Evolutionary conservation across 2,329 filamentous ascomycete species (phyloP).

Genomic region (Venturia aucupariae): DNA sequence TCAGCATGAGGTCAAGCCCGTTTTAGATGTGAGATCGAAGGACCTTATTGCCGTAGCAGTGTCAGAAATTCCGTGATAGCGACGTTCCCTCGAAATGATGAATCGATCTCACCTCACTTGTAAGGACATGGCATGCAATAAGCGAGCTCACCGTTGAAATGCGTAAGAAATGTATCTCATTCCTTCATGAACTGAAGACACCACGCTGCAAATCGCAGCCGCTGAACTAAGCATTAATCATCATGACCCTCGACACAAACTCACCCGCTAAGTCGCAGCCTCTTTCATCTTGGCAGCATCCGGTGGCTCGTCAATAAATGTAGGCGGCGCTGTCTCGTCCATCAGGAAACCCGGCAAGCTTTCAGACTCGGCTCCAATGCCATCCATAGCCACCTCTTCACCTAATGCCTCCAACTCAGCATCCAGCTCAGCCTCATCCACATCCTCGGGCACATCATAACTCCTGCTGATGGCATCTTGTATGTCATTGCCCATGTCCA

Average conservation of each 20-base stretch:
- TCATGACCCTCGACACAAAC: background rate
- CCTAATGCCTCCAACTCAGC: slow-evolving; percentile 92
- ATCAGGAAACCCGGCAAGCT: slow-evolving; percentile 75
- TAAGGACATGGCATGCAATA: background rate
- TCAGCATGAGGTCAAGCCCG: too few relatives aligned
- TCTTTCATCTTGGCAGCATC: slow-evolving; percentile 72
- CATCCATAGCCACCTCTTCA: slow-evolving; percentile 85
- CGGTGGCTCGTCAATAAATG: slow-evolving; percentile 90
- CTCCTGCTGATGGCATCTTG: slow-evolving; percentile 85
- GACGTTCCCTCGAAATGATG: too few relatives aligned
- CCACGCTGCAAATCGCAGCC: background rate
- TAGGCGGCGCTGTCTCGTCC: slow-evolving; percentile 67
- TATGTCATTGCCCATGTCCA: slow-evolving; percentile 97
- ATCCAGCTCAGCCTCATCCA: slow-evolving; percentile 92
- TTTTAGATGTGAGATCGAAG: too few relatives aligned
- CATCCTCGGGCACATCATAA: slow-evolving; percentile 93
- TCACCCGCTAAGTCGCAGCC: slow-evolving; percentile 39
- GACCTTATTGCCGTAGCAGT: too few relatives aligned
- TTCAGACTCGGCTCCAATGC: slow-evolving; percentile 46
- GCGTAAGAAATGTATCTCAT: background rate
- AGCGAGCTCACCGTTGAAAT: background rate
- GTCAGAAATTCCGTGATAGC: too few relatives aligned
- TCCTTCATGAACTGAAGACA: background rate
- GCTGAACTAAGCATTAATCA: background rate
- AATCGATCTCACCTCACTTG: background rate